These are phyloP conservation scores for Cyberlindnera saturnus DNA, from an alignment of 805 yeast genomes.

Conservation along the genomic window DNA sequence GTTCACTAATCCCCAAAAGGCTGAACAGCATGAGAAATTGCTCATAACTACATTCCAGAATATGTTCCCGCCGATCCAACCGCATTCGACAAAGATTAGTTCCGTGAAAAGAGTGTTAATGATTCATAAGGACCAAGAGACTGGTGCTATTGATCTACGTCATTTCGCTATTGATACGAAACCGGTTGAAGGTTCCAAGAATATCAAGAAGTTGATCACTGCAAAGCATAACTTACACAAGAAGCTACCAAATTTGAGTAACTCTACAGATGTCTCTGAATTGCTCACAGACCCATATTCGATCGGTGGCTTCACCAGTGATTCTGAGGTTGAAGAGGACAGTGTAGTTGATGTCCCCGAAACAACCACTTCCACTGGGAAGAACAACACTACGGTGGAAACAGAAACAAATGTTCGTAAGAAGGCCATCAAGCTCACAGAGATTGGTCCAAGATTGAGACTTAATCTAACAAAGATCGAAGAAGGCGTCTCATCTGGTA, in stretches of 20 bases:
- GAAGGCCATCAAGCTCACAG: conserved; percentile 87
- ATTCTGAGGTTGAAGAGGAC: conserved; percentile 92
- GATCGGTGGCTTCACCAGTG: conserved; percentile 76
- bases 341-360: conserved; percentile 59
- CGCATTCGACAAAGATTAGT: conserved; percentile 67
- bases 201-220: conserved; percentile 20
- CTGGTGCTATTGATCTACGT: conserved; percentile 75
- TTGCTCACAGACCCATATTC: conserved; percentile 79
- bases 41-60: conserved; percentile 88
- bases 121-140: conserved; percentile 64
- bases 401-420: conserved; percentile 32
- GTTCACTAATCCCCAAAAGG: conserved; percentile 61
- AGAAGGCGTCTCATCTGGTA: conserved; percentile 87
- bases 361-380: conserved; percentile 18
- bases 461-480: conserved; percentile 79
- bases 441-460: conserved; percentile 85
- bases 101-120: conserved; percentile 80
- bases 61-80: conserved; percentile 92
- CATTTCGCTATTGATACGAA: conserved; percentile 88
- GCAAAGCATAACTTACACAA: conserved; percentile 20
- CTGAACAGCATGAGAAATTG: conserved; percentile 69
- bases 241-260: conserved; percentile 30
- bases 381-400: conserved; percentile 15
- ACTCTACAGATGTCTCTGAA: conserved; percentile 73
- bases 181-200: conserved; percentile 54